phyloP scores from a whole-genome alignment of 2,329 filamentous ascomycete species.

The Ceratocystis papillata region DNA sequence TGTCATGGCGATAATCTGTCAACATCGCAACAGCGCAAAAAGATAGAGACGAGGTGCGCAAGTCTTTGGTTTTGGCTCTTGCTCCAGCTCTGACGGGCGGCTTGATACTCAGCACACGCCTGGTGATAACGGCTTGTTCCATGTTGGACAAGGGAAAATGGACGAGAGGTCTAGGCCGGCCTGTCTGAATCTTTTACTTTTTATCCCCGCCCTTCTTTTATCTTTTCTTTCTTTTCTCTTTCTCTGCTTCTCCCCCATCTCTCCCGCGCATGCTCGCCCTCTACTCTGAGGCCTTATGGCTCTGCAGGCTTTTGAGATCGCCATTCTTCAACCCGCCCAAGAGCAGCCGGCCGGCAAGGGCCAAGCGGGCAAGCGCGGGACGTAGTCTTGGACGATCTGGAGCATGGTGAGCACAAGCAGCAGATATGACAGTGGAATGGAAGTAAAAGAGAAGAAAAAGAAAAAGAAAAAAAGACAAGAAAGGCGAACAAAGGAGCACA shows the following conservation, averaged over 20 bases:
- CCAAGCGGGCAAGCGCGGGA: background rate
- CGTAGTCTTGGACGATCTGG: background rate
- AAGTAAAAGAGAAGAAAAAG: background rate
- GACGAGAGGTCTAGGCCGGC: background rate
- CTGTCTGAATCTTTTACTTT: background rate
- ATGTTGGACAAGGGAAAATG: background rate
- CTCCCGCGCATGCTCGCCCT: background rate
- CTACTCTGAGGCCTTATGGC: background rate
- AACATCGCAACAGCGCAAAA: constrained; percentile 3
- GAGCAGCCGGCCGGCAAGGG: background rate
- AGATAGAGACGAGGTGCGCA: background rate
- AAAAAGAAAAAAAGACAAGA: background rate
- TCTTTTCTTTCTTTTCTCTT: background rate
- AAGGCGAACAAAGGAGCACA: background rate
- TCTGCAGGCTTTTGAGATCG: background rate
- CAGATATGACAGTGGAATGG: background rate
- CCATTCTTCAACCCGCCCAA: background rate
- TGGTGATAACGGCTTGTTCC: background rate
- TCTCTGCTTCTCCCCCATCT: background rate
- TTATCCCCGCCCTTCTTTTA: background rate
- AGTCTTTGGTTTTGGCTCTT: no score
- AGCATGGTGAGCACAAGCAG: background rate
- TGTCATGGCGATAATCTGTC: background rate
- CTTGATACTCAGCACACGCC: background rate
- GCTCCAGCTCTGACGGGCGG: background rate